Conservation (phyloP, 2,329 filamentous ascomycete species). For the Fusarium sp. region DNA sequence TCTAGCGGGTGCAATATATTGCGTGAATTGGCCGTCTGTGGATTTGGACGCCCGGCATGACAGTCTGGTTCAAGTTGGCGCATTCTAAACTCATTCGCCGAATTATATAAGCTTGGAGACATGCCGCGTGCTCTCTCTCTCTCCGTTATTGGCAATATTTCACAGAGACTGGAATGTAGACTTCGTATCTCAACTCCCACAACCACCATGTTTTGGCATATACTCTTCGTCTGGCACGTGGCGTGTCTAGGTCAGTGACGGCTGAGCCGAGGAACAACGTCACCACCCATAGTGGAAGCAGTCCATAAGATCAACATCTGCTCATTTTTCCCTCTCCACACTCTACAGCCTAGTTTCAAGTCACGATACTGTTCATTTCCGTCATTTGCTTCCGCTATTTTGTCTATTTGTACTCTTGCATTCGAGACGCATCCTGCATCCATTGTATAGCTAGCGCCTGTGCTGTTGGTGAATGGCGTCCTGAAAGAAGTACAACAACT, state of each 20-base stretch:
- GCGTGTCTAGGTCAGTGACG: constrained; percentile 4
- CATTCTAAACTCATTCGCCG: neutral
- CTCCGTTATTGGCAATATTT: neutral
- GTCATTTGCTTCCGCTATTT: neutral
- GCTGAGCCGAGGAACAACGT: constrained; percentile 20
- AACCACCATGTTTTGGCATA: constrained; percentile 11
- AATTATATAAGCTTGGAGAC: neutral
- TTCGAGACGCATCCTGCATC: neutral
- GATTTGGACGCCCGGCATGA: neutral
- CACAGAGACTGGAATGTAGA: constrained; percentile 16
- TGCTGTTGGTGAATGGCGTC: constrained; percentile 9
- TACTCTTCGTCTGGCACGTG: constrained; percentile 8
- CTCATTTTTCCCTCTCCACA: constrained; percentile 14
- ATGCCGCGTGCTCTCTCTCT: neutral
- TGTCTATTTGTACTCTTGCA: neutral
- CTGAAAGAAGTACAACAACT: constrained; percentile 4
- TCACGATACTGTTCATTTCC: neutral
- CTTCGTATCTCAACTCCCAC: constrained; percentile 2
- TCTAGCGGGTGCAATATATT: constrained; percentile 12
- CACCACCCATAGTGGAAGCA: constrained; percentile 9
- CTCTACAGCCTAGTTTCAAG: neutral
- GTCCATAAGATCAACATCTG: constrained; percentile 3
- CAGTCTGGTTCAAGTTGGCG: neutral
- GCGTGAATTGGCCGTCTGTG: constrained; percentile 2
- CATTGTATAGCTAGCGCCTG: neutral